Percentiles rank a stretch among this genome's conserved stretches.
Evolutionary conservation across 176 grass and related monocot species (phyloP).

Genomic region (Phoenix dactylifera): DNA sequence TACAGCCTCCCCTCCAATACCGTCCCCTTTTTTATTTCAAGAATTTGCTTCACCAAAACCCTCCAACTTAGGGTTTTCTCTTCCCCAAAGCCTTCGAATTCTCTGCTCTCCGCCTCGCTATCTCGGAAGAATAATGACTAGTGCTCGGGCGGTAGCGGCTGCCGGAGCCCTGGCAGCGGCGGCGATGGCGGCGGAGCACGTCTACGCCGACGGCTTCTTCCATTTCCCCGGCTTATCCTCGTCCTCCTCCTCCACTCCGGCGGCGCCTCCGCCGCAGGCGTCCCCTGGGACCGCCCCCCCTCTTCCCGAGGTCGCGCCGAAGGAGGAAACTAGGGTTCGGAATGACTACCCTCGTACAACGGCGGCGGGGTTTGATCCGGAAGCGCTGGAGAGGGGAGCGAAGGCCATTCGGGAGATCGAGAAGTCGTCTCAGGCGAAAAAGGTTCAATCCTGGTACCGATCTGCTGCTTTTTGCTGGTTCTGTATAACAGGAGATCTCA

Average conservation of each 20-base stretch:
- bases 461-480: not conserved
- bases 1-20: too few relatives aligned
- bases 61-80: too few relatives aligned
- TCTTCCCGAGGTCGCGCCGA: conserved; percentile 8
- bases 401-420: conserved; percentile 34
- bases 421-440: conserved; percentile 31
- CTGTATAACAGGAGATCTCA: not conserved
- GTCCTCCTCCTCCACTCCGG: not conserved
- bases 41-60: too few relatives aligned
- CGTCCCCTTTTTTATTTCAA: too few relatives aligned
- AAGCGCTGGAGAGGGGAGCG: conserved; percentile 44
- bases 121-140: too few relatives aligned
- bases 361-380: conserved; percentile 65
- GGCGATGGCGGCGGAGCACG: conserved; percentile 25
- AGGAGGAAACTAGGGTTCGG: conserved; percentile 38
- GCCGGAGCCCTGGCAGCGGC: conserved; percentile 21
- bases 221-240: conserved; percentile 16
- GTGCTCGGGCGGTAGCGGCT: not conserved
- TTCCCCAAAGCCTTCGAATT: too few relatives aligned
- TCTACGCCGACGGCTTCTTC: conserved; percentile 36
- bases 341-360: conserved; percentile 66
- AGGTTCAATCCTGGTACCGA: conserved; percentile 16
- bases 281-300: not conserved
- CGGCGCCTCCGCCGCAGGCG: not conserved
- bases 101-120: too few relatives aligned